Evolutionary conservation across 176 grass and related monocot genomes (phyloP), one percentile per base, ranked within the genome.

Genomic region (Cenchrus purpureus): DNA sequence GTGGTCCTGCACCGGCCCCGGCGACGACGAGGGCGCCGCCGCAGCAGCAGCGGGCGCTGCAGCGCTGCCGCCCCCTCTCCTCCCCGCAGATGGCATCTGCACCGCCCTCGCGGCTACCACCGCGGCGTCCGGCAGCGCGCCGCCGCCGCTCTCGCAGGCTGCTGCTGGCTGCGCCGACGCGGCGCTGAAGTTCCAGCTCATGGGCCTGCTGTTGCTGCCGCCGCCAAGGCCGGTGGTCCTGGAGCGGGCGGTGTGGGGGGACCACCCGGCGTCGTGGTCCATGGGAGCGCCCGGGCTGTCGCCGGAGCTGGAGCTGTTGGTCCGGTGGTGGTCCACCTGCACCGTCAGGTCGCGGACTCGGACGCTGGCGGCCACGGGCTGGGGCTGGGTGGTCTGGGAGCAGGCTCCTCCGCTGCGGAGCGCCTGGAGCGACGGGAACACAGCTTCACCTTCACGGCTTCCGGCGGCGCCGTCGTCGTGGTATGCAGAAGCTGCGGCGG

Each of bases 101-200:
- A n/a, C 45, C 45, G 45, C 76, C 66, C 62, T 80, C 25, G 19
- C 29, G 6, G 14, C 25, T 25, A 25, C 28, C 49, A 2, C 56
- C 42, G 54, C 3, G 12, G 32, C 10, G 6, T 52, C 45, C 54
- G 46, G 63, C 59, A 77, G 49, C 2, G 69, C 45, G 5, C 76
- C 37, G 32, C 76, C 37, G 32, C 67, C 73, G 34, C 10, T 58
- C 63, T 79, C 86, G 12, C 78, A 74, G 4, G 34, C 48, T 4
- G 69, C 48, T 4, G 69, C 28, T 22, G 60, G 53, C 46, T 81
- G 85, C 62, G 86, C 62, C 3, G 79, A 65, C 44, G 65, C 88
- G 22, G 77, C 88, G 84, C 85, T 77, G 82, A 91, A 91, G 77
- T 91, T 85, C 89, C 89, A 91, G 65, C 85, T 91, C 77, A 88